Conservation (phyloP, 495 filamentous ascomycete genomes). For the Cairneyella variabilis region DNA sequence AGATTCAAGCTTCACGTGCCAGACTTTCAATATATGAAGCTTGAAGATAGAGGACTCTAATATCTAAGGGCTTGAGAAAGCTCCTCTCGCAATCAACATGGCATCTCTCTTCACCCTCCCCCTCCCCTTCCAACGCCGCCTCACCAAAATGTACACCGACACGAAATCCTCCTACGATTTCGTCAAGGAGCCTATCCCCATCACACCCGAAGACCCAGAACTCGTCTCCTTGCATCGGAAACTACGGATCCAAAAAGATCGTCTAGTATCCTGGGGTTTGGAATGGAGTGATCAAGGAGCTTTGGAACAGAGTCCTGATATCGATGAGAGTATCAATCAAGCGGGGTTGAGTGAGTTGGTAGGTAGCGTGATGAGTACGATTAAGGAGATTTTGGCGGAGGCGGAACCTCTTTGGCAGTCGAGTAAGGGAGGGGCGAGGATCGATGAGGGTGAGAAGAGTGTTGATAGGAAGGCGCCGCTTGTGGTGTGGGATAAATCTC, state of each 20-base stretch:
- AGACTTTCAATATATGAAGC: too few relatives aligned
- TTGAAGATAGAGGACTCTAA: too few relatives aligned
- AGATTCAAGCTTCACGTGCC: too few relatives aligned
- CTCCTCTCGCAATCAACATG: constrained; percentile 7
- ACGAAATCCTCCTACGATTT: constrained; percentile 86
- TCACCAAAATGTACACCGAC: constrained; percentile 89
- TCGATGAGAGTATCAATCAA: constrained; percentile 78
- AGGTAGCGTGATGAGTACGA: constrained; percentile 82
- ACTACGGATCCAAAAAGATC: constrained; percentile 63
- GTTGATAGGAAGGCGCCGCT: constrained; percentile 19
- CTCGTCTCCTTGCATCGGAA: constrained; percentile 53
- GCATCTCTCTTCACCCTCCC: constrained; percentile 29
- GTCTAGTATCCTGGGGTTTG: constrained; percentile 82
- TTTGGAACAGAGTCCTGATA: constrained; percentile 64
- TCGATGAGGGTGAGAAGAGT: constrained; percentile 33
- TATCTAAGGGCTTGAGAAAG: too few relatives aligned
- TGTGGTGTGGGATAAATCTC: constrained; percentile 54
- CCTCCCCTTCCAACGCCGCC: constrained; percentile 59
- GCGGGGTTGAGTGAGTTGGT: constrained; percentile 86
- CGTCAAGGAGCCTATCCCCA: constrained; percentile 66
- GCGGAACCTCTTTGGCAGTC: constrained; percentile 70
- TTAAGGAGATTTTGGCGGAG: constrained; percentile 81
- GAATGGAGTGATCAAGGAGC: constrained; percentile 79
- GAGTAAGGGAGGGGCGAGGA: constrained; percentile 25
- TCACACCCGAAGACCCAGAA: constrained; percentile 51